These are phyloP conservation scores for Scheffersomyces segobiensis DNA, from an alignment of 1,139 yeast species.

Conservation along the genomic window DNA sequence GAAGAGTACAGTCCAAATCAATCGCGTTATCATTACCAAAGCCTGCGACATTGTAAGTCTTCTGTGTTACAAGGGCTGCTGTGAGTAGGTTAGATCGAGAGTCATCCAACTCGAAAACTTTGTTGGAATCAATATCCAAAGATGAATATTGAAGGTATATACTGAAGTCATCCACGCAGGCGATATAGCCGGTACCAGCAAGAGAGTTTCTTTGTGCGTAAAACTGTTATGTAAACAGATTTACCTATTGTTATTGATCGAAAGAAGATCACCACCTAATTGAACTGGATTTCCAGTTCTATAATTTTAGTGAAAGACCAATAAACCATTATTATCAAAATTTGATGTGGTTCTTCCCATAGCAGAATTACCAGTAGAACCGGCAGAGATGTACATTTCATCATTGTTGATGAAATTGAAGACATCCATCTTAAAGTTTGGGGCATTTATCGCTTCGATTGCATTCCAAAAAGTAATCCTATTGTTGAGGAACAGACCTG, in stretches of 20 bases:
- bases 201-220: slow-evolving; percentile 12
- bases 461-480: slow-evolving; percentile 13
- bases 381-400: slow-evolving; percentile 11
- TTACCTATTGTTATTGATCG: slow-evolving; percentile 12
- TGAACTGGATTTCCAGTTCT: slow-evolving; percentile 8
- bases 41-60: slow-evolving; percentile 15
- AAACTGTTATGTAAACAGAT: slow-evolving; percentile 14
- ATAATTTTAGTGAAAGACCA: slow-evolving; percentile 9
- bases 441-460: slow-evolving; percentile 7
- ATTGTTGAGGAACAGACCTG: slow-evolving; percentile 7
- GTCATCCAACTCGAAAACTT: slow-evolving; percentile 10
- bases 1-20: slow-evolving; percentile 18
- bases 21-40: slow-evolving; percentile 17
- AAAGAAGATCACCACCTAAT: slow-evolving; percentile 11
- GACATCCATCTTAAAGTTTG: slow-evolving; percentile 7
- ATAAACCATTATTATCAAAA: slow-evolving; percentile 15
- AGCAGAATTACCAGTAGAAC: slow-evolving; percentile 8
- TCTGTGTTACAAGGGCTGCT: slow-evolving; percentile 8
- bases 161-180: slow-evolving; percentile 8
- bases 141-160: slow-evolving; percentile 8
- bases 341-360: slow-evolving; percentile 9
- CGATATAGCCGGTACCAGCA: slow-evolving; percentile 15
- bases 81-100: slow-evolving; percentile 8
- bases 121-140: slow-evolving; percentile 7
- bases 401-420: slow-evolving; percentile 12